Conservation (phyloP, 345 rosid genomes). For the Draba incana region DNA sequence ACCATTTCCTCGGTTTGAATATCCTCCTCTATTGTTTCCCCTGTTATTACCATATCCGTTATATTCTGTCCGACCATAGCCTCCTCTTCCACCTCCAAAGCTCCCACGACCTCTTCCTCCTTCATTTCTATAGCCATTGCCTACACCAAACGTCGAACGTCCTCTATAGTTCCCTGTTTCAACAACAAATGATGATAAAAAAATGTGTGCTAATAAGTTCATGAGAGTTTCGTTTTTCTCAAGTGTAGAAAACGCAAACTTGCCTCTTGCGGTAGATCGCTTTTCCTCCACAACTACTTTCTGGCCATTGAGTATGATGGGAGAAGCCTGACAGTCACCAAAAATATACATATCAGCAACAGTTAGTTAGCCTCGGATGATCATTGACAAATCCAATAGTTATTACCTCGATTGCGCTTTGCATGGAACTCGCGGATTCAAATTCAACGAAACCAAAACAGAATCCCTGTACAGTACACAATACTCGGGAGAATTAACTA, state of each 20-base stretch:
- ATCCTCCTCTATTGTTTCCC: conserved; percentile 64
- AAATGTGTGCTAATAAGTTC: not conserved
- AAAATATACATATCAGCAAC: conserved; percentile 5
- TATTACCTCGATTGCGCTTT: conserved; percentile 88
- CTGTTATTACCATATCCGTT: conserved; percentile 74
- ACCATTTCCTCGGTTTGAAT: conserved; percentile 62
- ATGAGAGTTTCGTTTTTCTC: conserved; percentile 6
- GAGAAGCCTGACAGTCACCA: conserved; percentile 71
- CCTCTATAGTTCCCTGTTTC: conserved; percentile 71
- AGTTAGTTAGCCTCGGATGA: not conserved
- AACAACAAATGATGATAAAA: not conserved
- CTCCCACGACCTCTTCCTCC: conserved; percentile 77
- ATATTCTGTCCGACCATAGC: conserved; percentile 61
- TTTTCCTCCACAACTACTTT: conserved; percentile 81
- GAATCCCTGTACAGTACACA: conserved; percentile 62
- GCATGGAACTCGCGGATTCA: conserved; percentile 77
- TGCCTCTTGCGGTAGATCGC: conserved; percentile 90
- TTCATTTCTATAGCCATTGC: conserved; percentile 64
- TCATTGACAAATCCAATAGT: not conserved
- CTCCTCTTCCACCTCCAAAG: conserved; percentile 66
- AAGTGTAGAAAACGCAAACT: conserved; percentile 37
- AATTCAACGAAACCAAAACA: conserved; percentile 97
- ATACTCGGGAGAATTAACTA: conserved; percentile 8
- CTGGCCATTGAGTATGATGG: conserved; percentile 70
- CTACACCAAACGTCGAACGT: conserved; percentile 56